phyloP scores from a whole-genome alignment of 1,284 basidiomycete species.

The Porogramme epimiltina region DNA sequence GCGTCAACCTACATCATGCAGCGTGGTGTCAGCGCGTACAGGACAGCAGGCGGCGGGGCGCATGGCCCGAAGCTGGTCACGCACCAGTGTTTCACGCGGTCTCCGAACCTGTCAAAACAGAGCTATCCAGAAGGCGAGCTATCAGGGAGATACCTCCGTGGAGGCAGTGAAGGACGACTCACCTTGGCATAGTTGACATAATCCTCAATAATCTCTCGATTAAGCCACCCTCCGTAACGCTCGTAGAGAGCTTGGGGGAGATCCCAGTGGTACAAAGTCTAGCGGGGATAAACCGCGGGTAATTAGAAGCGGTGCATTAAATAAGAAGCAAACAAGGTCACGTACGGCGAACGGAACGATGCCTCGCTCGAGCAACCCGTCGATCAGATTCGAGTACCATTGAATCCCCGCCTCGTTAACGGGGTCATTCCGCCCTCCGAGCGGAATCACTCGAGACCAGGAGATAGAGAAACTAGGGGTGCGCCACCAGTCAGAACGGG shows the following conservation, averaged over 20 bases:
- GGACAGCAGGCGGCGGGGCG: not conserved
- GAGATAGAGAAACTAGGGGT: constrained; percentile 59
- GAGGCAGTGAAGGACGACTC: constrained; percentile 10
- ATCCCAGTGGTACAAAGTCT: constrained; percentile 84
- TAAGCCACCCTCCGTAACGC: constrained; percentile 74
- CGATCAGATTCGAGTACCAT: constrained; percentile 70
- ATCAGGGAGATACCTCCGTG: not conserved
- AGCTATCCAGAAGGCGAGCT: constrained; percentile 38
- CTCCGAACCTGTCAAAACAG: constrained; percentile 74
- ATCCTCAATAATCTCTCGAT: constrained; percentile 65
- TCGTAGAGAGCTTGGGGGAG: constrained; percentile 71
- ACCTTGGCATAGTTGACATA: constrained; percentile 66
- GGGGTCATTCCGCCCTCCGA: constrained; percentile 70
- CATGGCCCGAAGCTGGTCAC: constrained; percentile 12
- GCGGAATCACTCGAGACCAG: constrained; percentile 74
- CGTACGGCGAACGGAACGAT: constrained; percentile 72
- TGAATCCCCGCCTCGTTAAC: constrained; percentile 68
- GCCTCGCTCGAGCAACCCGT: constrained; percentile 61
- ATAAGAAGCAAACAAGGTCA: constrained; percentile 13
- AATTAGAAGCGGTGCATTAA: constrained; percentile 7
- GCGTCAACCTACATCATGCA: constrained; percentile 49
- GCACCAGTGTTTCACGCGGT: constrained; percentile 76
- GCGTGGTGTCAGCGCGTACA: constrained; percentile 11
- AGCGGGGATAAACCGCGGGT: constrained; percentile 9
- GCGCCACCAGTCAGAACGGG: not conserved